Evolutionary conservation across 2,329 filamentous ascomycete genomes (phyloP).

Genomic region (Fusarium pseudonygamai): DNA sequence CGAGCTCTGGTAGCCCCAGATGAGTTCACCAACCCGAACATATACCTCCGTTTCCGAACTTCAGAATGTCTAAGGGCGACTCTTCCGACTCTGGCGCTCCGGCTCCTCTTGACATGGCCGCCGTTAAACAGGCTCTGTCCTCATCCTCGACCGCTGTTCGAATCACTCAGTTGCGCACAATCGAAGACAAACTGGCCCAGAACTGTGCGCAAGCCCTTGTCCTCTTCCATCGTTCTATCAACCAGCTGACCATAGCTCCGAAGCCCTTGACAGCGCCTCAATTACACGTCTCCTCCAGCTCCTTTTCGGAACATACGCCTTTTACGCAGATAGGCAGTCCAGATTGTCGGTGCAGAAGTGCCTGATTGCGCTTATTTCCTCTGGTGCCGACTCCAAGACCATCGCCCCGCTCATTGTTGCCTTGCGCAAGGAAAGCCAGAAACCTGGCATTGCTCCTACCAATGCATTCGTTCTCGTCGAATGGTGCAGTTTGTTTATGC

Average conservation of each 20-base stretch:
- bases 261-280: conserved; percentile 60
- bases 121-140: conserved; percentile 60
- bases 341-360: conserved; percentile 85
- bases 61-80: conserved; percentile 50
- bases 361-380: conserved; percentile 72
- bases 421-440: conserved; percentile 77
- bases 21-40: conserved; percentile 43
- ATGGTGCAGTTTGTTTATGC: conserved; percentile 85
- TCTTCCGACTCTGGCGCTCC: conserved; percentile 56
- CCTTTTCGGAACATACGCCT: conserved; percentile 87
- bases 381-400: conserved; percentile 61
- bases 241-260: conserved; percentile 31
- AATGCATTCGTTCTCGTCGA: conserved; percentile 91
- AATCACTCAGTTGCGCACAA: conserved; percentile 61
- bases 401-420: conserved; percentile 72
- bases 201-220: conserved; percentile 56
- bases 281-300: conserved; percentile 70
- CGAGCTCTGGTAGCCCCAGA: conserved; percentile 47
- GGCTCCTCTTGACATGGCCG: conserved; percentile 59
- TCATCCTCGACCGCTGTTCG: conserved; percentile 70
- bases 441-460: conserved; percentile 77
- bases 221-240: conserved; percentile 6
- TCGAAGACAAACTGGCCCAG: conserved; percentile 66
- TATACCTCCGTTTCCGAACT: conserved; percentile 34
- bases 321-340: conserved; percentile 87